phyloP scores from a whole-genome alignment of 768 basidiomycete species.

The Termitomyces sp. region DNA sequence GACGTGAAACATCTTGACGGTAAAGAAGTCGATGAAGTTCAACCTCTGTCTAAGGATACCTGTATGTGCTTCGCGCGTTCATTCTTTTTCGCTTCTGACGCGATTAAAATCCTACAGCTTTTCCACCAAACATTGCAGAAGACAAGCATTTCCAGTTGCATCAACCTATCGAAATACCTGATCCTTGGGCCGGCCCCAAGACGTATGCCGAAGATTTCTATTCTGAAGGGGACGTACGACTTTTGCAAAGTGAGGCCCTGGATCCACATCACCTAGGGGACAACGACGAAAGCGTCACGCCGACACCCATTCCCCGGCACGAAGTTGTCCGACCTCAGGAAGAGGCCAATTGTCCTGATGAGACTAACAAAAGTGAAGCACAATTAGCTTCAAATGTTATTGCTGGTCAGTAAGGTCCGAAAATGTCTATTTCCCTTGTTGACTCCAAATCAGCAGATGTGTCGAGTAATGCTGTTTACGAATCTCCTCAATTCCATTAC shows the following conservation, averaged over 20 bases:
- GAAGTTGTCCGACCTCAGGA: not conserved
- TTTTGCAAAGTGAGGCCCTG: not conserved
- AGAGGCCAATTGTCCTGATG: not conserved
- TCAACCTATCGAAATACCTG: conserved; percentile 22
- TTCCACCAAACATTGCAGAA: not conserved
- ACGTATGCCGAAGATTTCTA: conserved; percentile 31
- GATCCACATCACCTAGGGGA: conserved; percentile 5
- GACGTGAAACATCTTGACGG: conserved; percentile 3
- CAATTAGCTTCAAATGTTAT: conserved; percentile 3
- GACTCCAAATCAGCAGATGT: not conserved
- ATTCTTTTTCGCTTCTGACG: not conserved
- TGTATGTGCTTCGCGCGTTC: conserved; percentile 17
- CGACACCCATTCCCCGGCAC: conserved; percentile 2
- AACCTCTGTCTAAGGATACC: conserved; percentile 26
- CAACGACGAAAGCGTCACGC: conserved; percentile 6
- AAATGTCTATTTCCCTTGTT: not conserved
- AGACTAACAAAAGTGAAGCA: not conserved
- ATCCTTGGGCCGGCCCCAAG: conserved; percentile 29
- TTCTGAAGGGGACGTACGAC: conserved; percentile 20
- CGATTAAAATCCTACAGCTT: conserved; percentile 2
- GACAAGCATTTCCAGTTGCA: conserved; percentile 10
- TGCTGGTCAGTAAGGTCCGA: conserved; percentile 8
- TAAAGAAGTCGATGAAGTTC: conserved; percentile 12
- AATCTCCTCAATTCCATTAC: not conserved
- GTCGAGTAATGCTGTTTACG: conserved; percentile 3